A percentile compares a stretch with the other conserved stretches of the same genome.
Conservation (phyloP, 2,329 filamentous ascomycete genomes). For the Simplicillium aogashimaense region DNA sequence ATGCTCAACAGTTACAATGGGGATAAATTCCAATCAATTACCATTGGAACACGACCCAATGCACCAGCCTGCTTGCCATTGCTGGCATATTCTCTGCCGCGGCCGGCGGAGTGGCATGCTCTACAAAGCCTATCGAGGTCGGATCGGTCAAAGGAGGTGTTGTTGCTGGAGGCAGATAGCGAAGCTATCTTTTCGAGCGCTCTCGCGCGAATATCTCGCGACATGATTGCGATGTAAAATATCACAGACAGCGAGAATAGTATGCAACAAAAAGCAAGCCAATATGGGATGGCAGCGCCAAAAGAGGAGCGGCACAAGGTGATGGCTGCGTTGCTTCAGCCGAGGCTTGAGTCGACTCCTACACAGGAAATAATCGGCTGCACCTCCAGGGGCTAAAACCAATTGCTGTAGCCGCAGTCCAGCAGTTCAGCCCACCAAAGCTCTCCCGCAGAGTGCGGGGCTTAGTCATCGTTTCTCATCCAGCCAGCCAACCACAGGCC, state of each 20-base stretch:
- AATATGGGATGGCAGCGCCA: too few species aligned
- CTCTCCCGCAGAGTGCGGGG: constrained; percentile 2
- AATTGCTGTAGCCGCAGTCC: too few species aligned
- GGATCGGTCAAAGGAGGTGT: constrained; percentile 47
- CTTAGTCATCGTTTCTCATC: constrained; percentile 1
- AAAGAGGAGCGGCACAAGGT: too few species aligned
- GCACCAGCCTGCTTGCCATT: constrained; percentile 34
- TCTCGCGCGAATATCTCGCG: constrained; percentile 48
- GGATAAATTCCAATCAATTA: constrained; percentile 19
- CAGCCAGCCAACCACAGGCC: neutral
- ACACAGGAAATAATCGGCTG: constrained; percentile 1
- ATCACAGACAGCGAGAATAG: neutral
- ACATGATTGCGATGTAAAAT: constrained; percentile 22
- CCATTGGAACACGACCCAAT: constrained; percentile 50
- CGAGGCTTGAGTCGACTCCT: neutral
- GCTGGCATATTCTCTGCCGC: constrained; percentile 30
- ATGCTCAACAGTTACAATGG: neutral
- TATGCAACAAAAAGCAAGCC: too few species aligned
- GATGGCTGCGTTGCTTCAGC: too few species aligned
- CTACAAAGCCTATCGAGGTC: constrained; percentile 53
- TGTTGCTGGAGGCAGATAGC: constrained; percentile 46
- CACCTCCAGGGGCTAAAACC: constrained; percentile 1
- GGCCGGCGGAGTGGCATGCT: constrained; percentile 40
- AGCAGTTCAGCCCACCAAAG: too few species aligned
- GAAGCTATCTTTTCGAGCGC: constrained; percentile 57